phyloP scores from a whole-genome alignment of 495 filamentous ascomycete species.

The Penicillium dipodomyicola region DNA sequence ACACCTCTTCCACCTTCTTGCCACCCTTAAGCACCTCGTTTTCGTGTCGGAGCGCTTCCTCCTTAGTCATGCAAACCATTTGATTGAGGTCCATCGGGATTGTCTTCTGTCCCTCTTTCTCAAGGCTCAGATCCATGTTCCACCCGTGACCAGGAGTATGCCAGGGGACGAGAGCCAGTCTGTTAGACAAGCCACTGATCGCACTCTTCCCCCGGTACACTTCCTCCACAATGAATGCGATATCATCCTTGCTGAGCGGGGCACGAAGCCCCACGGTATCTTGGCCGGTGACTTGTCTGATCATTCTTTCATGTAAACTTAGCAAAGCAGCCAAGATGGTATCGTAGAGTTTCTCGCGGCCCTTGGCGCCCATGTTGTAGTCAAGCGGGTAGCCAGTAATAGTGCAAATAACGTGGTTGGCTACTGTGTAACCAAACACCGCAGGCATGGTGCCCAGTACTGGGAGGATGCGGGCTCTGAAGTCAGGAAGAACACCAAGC shows the following conservation, averaged over 20 bases:
- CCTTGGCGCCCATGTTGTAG: conserved; percentile 71
- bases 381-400: conserved; percentile 87
- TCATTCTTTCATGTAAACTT: conserved; percentile 70
- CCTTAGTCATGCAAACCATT: conserved; percentile 94
- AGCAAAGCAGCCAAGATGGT: conserved; percentile 69
- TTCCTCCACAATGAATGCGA: conserved; percentile 86
- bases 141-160: conserved; percentile 54
- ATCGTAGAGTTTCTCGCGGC: conserved; percentile 86
- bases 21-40: conserved; percentile 70
- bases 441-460: conserved; percentile 97
- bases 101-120: conserved; percentile 66
- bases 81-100: conserved; percentile 63
- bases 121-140: conserved; percentile 35
- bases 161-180: conserved; percentile 78
- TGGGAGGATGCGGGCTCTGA: conserved; percentile 87
- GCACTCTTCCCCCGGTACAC: conserved; percentile 81
- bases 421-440: conserved; percentile 84
- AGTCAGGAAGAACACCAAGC: conserved; percentile 83
- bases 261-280: conserved; percentile 71
- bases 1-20: conserved; percentile 68
- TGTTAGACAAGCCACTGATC: conserved; percentile 74
- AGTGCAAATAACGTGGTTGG: conserved; percentile 86
- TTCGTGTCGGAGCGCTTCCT: conserved; percentile 81
- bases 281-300: conserved; percentile 52
- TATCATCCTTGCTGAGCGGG: conserved; percentile 72